Conservation (phyloP, 1,139 yeast species). For the Taphrina flavorubra region DNA sequence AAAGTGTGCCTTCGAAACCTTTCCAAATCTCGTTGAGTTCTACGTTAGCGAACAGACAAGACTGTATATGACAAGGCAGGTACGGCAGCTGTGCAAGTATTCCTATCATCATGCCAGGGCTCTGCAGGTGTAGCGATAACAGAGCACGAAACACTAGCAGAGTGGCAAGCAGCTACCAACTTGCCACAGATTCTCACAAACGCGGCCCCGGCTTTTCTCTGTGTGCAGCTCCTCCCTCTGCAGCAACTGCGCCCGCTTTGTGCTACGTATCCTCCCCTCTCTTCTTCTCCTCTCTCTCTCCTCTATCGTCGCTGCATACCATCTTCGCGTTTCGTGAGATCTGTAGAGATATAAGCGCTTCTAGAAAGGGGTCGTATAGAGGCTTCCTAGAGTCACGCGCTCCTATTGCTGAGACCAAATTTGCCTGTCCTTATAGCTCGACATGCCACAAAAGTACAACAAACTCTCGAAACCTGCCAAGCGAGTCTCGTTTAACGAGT, state of each 20-base stretch:
- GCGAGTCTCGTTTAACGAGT: constrained; percentile 24
- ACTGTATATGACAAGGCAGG: background rate
- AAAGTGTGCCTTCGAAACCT: too few species aligned
- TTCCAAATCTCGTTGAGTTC: too few species aligned
- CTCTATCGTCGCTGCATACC: too few species aligned
- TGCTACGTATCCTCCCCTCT: constrained; percentile 3
- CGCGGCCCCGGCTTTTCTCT: background rate
- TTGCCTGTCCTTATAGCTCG: background rate
- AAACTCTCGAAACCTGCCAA: constrained; percentile 3
- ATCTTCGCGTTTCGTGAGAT: background rate
- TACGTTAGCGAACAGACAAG: background rate
- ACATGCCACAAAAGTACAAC: constrained; percentile 12
- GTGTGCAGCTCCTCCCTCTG: background rate
- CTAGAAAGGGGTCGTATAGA: background rate
- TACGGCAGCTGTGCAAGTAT: background rate
- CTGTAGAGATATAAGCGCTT: background rate
- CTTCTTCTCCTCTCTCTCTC: background rate
- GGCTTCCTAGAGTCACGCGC: too few species aligned
- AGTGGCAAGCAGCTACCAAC: too few species aligned
- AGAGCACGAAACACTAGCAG: too few species aligned
- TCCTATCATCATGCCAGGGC: background rate
- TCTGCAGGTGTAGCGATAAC: too few species aligned
- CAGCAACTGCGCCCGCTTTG: background rate
- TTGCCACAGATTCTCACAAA: background rate
- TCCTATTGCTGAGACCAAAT: too few species aligned